Evolutionary conservation across 164 flowering plant species (phyloP).

Genomic region (Umbilicus rupestris): DNA sequence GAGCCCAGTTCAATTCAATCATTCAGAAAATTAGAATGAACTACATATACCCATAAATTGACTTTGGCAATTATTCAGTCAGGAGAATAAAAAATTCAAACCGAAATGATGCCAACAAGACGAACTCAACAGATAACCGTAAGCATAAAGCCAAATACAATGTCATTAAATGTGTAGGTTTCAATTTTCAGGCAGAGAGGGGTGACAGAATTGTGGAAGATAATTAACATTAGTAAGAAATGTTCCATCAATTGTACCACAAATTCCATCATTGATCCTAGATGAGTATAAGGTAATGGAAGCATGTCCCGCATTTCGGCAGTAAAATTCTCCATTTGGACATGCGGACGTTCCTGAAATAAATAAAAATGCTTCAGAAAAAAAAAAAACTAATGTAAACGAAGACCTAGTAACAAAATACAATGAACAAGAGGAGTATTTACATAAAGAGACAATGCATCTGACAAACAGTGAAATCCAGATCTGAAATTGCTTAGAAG

Average conservation of each 20-base stretch:
- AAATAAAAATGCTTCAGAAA: conserved; percentile 3
- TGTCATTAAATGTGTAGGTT: too few relatives aligned
- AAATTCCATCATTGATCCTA: conserved; percentile 87
- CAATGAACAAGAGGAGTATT: too few relatives aligned
- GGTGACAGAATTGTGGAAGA: background rate
- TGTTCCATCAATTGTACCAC: conserved; percentile 43
- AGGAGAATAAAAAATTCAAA: background rate
- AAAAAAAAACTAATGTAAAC: background rate
- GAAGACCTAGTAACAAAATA: background rate
- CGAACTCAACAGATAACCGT: too few relatives aligned
- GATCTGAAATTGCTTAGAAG: too few relatives aligned
- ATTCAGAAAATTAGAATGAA: too few relatives aligned
- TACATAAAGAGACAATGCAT: too few relatives aligned
- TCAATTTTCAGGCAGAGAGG: too few relatives aligned
- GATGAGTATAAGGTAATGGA: conserved; percentile 66
- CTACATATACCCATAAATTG: too few relatives aligned
- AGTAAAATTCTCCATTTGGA: conserved; percentile 70
- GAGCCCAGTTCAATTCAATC: too few relatives aligned
- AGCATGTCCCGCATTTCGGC: conserved; percentile 69
- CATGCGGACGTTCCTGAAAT: conserved; percentile 90
- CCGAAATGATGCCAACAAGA: background rate
- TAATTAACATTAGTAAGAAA: background rate
- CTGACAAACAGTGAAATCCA: too few relatives aligned
- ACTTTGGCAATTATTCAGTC: too few relatives aligned
- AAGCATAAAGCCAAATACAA: too few relatives aligned